phyloP scores from a whole-genome alignment of 805 yeast genomes.

The Schwanniomyces vanrijiae region DNA sequence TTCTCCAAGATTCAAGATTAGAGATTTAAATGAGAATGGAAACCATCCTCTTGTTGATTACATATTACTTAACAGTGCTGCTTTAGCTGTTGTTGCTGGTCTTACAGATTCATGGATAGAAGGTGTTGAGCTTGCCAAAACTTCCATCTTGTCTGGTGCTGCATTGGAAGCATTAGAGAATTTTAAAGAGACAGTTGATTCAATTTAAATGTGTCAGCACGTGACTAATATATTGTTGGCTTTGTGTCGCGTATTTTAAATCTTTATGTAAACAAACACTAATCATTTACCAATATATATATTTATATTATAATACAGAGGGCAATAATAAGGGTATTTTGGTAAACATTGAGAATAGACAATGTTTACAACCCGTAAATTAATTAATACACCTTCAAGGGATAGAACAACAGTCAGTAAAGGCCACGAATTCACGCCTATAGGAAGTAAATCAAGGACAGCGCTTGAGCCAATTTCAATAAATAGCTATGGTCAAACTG shows the following conservation, averaged over 20 bases:
- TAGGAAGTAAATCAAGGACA: slow-evolving; percentile 9
- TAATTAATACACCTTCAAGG: slow-evolving; percentile 14
- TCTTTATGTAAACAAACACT: slow-evolving; percentile 4
- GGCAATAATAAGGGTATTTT: background rate
- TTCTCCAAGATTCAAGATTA: slow-evolving; percentile 45
- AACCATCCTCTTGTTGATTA: slow-evolving; percentile 77
- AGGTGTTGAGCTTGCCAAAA: slow-evolving; percentile 75
- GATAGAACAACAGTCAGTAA: background rate
- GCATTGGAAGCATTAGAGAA: slow-evolving; percentile 60
- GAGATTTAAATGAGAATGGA: slow-evolving; percentile 20
- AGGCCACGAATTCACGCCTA: slow-evolving; percentile 17
- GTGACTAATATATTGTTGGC: slow-evolving; percentile 1
- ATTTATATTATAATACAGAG: background rate
- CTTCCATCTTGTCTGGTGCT: slow-evolving; percentile 63
- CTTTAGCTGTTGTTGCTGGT: slow-evolving; percentile 79
- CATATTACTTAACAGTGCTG: slow-evolving; percentile 87
- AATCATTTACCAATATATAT: background rate
- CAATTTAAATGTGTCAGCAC: background rate
- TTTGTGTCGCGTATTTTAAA: slow-evolving; percentile 5
- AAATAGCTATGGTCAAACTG: background rate
- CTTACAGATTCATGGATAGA: slow-evolving; percentile 64
- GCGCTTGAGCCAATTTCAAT: background rate
- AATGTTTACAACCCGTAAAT: slow-evolving; percentile 13
- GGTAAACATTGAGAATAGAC: background rate
- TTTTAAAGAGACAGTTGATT: slow-evolving; percentile 38